Conservation (phyloP, 108 stramenopile genomes). For the Conticribra weissflogii region DNA sequence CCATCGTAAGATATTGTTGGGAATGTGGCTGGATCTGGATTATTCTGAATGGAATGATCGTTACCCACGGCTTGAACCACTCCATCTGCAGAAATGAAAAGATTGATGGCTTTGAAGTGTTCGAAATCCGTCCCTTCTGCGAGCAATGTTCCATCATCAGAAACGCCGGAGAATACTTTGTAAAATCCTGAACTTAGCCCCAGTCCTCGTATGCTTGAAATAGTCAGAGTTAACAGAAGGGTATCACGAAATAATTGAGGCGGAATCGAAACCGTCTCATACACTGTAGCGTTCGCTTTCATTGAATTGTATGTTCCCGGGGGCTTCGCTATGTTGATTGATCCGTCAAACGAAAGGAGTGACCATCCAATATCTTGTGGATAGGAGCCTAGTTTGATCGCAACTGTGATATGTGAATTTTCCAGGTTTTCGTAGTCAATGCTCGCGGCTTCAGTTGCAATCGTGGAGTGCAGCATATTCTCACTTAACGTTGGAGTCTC, state of each 20-base stretch:
- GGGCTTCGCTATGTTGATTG: constrained; percentile 19
- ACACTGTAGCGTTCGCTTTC: constrained; percentile 8
- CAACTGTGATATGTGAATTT: constrained; percentile 13
- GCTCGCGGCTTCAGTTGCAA: background rate
- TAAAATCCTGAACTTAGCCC: constrained; percentile 19
- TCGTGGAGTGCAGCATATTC: too few species aligned
- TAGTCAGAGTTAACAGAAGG: constrained; percentile 10
- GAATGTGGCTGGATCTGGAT: too few species aligned
- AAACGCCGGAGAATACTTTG: constrained; percentile 7
- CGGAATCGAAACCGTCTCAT: constrained; percentile 12
- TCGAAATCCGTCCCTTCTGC: constrained; percentile 8
- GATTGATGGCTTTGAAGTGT: background rate
- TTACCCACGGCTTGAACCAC: background rate
- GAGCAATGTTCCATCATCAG: background rate
- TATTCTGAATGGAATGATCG: background rate
- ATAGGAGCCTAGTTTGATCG: constrained; percentile 10
- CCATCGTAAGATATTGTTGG: too few species aligned
- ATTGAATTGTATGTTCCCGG: constrained; percentile 14
- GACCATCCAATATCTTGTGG: constrained; percentile 26
- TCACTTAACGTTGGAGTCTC: too few species aligned
- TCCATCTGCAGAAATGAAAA: constrained; percentile 3
- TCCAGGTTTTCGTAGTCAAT: background rate
- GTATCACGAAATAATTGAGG: background rate
- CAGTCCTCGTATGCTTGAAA: constrained; percentile 7
- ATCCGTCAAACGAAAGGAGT: constrained; percentile 9